Evolutionary conservation across 2,329 filamentous ascomycete species (phyloP).

Genomic region (Akanthomyces muscarius): DNA sequence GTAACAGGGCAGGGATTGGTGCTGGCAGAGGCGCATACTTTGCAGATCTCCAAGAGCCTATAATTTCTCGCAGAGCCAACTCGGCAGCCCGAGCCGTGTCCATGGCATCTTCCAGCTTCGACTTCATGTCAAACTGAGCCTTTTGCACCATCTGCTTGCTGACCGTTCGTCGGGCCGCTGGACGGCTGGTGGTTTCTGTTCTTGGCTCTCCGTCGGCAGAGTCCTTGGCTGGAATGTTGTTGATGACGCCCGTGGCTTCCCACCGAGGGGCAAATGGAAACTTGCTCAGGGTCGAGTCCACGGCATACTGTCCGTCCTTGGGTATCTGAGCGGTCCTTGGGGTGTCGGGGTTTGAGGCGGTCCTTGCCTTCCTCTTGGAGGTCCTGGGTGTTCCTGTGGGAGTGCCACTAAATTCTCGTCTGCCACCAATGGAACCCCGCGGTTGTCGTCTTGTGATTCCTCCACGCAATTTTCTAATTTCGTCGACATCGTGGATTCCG

Average conservation of each 20-base stretch:
- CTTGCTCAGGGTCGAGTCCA: conserved; percentile 52
- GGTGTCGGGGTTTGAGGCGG: conserved; percentile 37
- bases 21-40: conserved; percentile 55
- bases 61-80: conserved; percentile 75
- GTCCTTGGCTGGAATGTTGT: conserved; percentile 56
- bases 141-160: conserved; percentile 54
- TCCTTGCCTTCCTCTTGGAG: conserved; percentile 35
- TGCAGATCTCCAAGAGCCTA: conserved; percentile 77
- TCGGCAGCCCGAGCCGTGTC: conserved; percentile 83
- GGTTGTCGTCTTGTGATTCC: conserved; percentile 84
- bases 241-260: conserved; percentile 75
- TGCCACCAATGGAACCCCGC: conserved; percentile 57
- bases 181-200: conserved; percentile 34
- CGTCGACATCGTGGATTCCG: conserved; percentile 84
- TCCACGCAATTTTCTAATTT: conserved; percentile 78
- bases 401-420: conserved; percentile 54
- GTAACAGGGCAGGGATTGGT: background rate
- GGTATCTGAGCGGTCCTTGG: conserved; percentile 37
- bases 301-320: conserved; percentile 40
- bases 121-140: conserved; percentile 59
- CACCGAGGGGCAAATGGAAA: conserved; percentile 58
- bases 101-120: conserved; percentile 62
- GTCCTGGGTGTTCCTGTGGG: conserved; percentile 49
- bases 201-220: conserved; percentile 32
- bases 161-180: conserved; percentile 38